Evolutionary conservation across 2,329 filamentous ascomycete species (phyloP).

Genomic region (Lachnellula hyalina): DNA sequence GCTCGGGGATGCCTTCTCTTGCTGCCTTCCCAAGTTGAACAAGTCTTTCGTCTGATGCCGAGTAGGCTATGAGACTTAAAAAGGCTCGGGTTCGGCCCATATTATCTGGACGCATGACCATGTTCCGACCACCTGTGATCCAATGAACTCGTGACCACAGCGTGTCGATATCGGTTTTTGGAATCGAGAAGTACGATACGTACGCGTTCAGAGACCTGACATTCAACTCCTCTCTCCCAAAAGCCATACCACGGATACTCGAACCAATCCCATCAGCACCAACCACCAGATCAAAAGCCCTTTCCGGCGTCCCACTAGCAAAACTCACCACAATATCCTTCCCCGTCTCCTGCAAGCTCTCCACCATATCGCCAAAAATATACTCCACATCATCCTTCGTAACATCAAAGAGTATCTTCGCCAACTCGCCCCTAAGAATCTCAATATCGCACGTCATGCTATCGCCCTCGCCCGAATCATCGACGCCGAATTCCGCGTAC

Average conservation of each 20-base stretch:
- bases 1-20: slow-evolving; percentile 32
- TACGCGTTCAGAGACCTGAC: slow-evolving; percentile 22
- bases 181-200: slow-evolving; percentile 35
- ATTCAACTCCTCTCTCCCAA: slow-evolving; percentile 25
- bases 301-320: slow-evolving; percentile 35
- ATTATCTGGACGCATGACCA: slow-evolving; percentile 39
- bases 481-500: slow-evolving; percentile 37
- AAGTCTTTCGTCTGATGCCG: not conserved
- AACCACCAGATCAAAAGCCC: slow-evolving; percentile 46
- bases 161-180: slow-evolving; percentile 28
- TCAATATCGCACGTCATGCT: slow-evolving; percentile 40
- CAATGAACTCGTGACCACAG: slow-evolving; percentile 35
- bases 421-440: slow-evolving; percentile 40
- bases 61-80: slow-evolving; percentile 27
- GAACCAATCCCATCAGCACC: slow-evolving; percentile 52
- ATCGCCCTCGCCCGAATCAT: slow-evolving; percentile 19
- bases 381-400: slow-evolving; percentile 29
- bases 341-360: slow-evolving; percentile 17
- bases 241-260: slow-evolving; percentile 37
- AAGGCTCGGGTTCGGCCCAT: slow-evolving; percentile 36
- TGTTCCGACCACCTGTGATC: slow-evolving; percentile 30
- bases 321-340: slow-evolving; percentile 37
- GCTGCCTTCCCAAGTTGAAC: not conserved
- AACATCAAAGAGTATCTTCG: slow-evolving; percentile 35
- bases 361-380: slow-evolving; percentile 30